Evolutionary conservation across 371 early-diverging fungal genomes (phyloP).

Genomic region (Mucor circinelloides): DNA sequence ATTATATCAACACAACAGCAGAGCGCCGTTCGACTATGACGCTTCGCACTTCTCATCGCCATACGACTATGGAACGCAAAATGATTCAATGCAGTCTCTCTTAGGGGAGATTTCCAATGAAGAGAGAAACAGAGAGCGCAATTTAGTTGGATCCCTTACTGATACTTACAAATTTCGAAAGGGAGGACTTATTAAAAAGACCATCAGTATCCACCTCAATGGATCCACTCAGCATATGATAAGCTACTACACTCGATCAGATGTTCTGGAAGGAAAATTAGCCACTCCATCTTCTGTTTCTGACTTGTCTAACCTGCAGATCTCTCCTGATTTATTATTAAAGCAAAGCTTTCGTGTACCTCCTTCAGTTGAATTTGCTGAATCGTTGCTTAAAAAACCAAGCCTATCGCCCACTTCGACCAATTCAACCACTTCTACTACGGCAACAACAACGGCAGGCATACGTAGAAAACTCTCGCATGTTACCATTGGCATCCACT

Average conservation of each 20-base stretch:
- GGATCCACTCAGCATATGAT: slow-evolving; percentile 80
- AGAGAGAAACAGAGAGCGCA: slow-evolving; percentile 59
- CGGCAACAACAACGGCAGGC: neutral
- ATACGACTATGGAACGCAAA: neutral
- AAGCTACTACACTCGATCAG: slow-evolving; percentile 82
- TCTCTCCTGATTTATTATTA: slow-evolving; percentile 54
- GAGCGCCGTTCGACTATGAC: neutral
- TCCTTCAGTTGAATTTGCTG: slow-evolving; percentile 38
- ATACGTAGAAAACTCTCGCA: neutral
- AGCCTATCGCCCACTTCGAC: slow-evolving; percentile 25
- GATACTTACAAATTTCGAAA: slow-evolving; percentile 71
- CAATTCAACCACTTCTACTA: slow-evolving; percentile 1
- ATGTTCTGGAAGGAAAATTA: slow-evolving; percentile 58
- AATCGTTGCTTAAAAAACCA: slow-evolving; percentile 7
- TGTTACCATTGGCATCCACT: neutral
- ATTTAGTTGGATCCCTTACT: slow-evolving; percentile 62
- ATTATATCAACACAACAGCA: neutral
- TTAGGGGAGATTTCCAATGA: slow-evolving; percentile 7
- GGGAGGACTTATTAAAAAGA: slow-evolving; percentile 83
- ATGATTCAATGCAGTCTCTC: neutral
- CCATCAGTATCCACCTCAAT: slow-evolving; percentile 77
- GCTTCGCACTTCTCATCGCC: neutral
- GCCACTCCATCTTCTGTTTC: slow-evolving; percentile 56
- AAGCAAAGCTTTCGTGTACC: slow-evolving; percentile 63
- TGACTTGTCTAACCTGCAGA: slow-evolving; percentile 47